These are phyloP conservation scores for Zizania palustris DNA, from an alignment of 202 grass and related monocot genomes.

Conservation along the genomic window DNA sequence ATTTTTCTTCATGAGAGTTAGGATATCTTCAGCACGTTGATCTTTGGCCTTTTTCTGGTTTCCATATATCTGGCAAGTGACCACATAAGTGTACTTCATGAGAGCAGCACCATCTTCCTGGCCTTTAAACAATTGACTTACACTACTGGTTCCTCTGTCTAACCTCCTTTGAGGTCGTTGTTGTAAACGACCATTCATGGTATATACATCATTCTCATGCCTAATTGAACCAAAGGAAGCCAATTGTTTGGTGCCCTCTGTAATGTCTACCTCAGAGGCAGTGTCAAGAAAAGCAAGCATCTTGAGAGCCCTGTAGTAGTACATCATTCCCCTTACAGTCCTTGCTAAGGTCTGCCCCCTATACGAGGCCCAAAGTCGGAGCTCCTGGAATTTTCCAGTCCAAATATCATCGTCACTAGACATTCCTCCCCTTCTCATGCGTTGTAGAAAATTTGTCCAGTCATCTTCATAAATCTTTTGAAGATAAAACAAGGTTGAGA, in stretches of 20 bases:
- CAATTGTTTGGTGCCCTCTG: slow-evolving; percentile 67
- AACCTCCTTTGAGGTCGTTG: slow-evolving; percentile 49
- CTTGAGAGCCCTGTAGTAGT: slow-evolving; percentile 97
- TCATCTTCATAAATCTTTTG: slow-evolving; percentile 98
- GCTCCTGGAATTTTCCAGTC: slow-evolving; percentile 68
- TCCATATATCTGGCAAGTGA: slow-evolving; percentile 96
- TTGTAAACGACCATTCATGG: slow-evolving; percentile 49
- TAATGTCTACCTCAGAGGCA: slow-evolving; percentile 84
- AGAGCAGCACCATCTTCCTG: slow-evolving; percentile 73
- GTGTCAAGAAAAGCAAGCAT: slow-evolving; percentile 91
- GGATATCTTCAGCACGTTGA: slow-evolving; percentile 76
- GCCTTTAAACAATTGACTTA: slow-evolving; percentile 84
- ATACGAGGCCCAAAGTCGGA: slow-evolving; percentile 95
- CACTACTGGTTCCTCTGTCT: slow-evolving; percentile 62
- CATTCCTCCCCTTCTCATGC: slow-evolving; percentile 85
- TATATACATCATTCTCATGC: slow-evolving; percentile 59
- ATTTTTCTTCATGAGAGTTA: slow-evolving; percentile 90
- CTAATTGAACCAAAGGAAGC: slow-evolving; percentile 68
- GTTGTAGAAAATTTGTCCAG: slow-evolving; percentile 91
- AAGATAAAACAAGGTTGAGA: slow-evolving; percentile 96
- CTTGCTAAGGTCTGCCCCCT: slow-evolving; percentile 89
- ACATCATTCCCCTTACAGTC: slow-evolving; percentile 99
- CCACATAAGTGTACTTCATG: slow-evolving; percentile 97
- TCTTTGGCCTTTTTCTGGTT: slow-evolving; percentile 85
- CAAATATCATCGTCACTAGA: slow-evolving; percentile 70